Evolutionary conservation across 108 stramenopile genomes (phyloP).

Genomic region (Seminavis robusta): DNA sequence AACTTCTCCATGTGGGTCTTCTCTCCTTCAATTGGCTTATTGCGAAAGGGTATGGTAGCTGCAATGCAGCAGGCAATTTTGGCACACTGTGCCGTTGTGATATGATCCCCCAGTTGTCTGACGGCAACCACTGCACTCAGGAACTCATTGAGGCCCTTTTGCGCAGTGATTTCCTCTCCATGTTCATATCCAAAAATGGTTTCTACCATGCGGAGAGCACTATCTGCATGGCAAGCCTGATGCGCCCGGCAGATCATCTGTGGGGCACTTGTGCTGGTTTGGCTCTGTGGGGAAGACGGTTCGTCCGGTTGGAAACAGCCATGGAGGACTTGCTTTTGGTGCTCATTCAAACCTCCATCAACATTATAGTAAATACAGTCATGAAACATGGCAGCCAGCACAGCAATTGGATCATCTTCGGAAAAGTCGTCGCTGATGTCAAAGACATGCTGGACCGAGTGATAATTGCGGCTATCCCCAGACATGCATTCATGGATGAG

Average conservation of each 20-base stretch:
- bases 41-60: slow-evolving; percentile 60
- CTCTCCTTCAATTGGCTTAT: slow-evolving; percentile 12
- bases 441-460: slow-evolving; percentile 60
- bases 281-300: too few relatives aligned
- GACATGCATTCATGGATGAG: slow-evolving; percentile 61
- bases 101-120: slow-evolving; percentile 15
- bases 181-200: slow-evolving; percentile 38
- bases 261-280: too few relatives aligned
- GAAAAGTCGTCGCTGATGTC: slow-evolving; percentile 30
- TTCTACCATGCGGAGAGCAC: slow-evolving; percentile 24
- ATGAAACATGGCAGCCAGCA: slow-evolving; percentile 54
- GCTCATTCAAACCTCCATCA: slow-evolving; percentile 35
- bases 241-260: too few relatives aligned
- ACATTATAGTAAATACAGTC: slow-evolving; percentile 55
- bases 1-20: slow-evolving; percentile 28
- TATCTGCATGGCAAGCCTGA: slow-evolving; percentile 1
- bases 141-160: slow-evolving; percentile 54
- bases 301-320: slow-evolving; percentile 12
- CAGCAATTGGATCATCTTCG: slow-evolving; percentile 39
- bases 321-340: slow-evolving; percentile 28
- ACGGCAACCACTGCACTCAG: slow-evolving; percentile 41
- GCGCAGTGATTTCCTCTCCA: slow-evolving; percentile 28
- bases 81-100: slow-evolving; percentile 23
- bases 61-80: slow-evolving; percentile 56
- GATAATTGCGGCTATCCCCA: slow-evolving; percentile 37